Evolutionary conservation across 2,329 filamentous ascomycete genomes (phyloP).

Genomic region (Trichoderma sp.): DNA sequence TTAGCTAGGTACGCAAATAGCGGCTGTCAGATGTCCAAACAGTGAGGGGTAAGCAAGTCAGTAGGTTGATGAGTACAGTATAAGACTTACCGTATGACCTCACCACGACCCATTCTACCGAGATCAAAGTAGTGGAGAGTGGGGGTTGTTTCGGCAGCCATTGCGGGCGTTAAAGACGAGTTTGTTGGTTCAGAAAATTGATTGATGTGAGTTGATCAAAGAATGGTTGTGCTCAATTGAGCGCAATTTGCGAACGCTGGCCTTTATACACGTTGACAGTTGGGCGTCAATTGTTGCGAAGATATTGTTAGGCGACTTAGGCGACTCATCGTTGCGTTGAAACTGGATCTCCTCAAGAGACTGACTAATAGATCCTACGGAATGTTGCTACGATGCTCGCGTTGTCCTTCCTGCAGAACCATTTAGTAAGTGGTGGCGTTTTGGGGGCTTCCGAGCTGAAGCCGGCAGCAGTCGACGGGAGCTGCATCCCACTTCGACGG

Average conservation of each 20-base stretch:
- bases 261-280: background rate
- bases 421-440: background rate
- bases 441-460: background rate
- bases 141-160: constrained; percentile 4
- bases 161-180: background rate
- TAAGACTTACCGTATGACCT: constrained; percentile 21
- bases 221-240: background rate
- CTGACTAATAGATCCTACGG: background rate
- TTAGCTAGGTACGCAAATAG: background rate
- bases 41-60: background rate
- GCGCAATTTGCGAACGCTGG: background rate
- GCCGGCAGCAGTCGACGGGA: background rate
- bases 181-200: background rate
- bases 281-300: background rate
- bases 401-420: background rate
- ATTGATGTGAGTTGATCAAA: background rate
- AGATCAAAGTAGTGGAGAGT: constrained; percentile 22
- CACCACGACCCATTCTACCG: constrained; percentile 11
- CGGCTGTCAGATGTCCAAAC: too few relatives aligned
- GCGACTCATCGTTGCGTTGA: background rate
- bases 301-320: background rate
- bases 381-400: background rate
- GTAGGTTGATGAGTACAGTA: background rate
- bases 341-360: background rate
- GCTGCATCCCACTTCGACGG: background rate